A percentile compares a stretch with the other conserved stretches of the same genome.
Conservation (phyloP, 805 yeast species). For the Myxozyma monticola region DNA sequence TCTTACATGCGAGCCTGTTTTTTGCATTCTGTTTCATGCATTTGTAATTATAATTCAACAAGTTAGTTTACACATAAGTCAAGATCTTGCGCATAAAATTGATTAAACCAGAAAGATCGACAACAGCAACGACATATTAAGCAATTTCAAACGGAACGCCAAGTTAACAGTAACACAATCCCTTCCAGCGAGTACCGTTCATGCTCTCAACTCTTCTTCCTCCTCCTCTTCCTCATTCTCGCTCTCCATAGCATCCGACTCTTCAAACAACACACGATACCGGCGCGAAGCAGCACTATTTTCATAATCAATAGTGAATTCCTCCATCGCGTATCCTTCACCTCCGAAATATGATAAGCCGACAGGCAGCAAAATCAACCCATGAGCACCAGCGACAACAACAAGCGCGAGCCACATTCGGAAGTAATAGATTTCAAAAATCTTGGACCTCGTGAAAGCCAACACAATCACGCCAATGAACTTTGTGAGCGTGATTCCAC, state of each 20-base stretch:
- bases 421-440: constrained; percentile 89
- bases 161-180: too few species aligned
- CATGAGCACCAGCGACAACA: constrained; percentile 72
- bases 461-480: constrained; percentile 82
- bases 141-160: too few species aligned
- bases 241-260: constrained; percentile 8
- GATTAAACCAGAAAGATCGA: too few species aligned
- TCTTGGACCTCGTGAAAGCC: constrained; percentile 83
- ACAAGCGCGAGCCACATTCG: constrained; percentile 90
- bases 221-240: constrained; percentile 9
- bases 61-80: too few species aligned
- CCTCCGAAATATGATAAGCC: constrained; percentile 63
- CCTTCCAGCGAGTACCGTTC: too few species aligned
- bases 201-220: too few species aligned
- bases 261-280: constrained; percentile 6
- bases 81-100: too few species aligned
- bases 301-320: constrained; percentile 3
- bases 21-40: too few species aligned
- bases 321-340: constrained; percentile 7
- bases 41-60: too few species aligned
- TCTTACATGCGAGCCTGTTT: too few species aligned
- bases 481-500: constrained; percentile 89
- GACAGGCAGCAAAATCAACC: constrained; percentile 77
- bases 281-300: not conserved
- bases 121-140: too few species aligned